phyloP scores from a whole-genome alignment of 805 yeast species.

The Kregervanrija delftensis region DNA sequence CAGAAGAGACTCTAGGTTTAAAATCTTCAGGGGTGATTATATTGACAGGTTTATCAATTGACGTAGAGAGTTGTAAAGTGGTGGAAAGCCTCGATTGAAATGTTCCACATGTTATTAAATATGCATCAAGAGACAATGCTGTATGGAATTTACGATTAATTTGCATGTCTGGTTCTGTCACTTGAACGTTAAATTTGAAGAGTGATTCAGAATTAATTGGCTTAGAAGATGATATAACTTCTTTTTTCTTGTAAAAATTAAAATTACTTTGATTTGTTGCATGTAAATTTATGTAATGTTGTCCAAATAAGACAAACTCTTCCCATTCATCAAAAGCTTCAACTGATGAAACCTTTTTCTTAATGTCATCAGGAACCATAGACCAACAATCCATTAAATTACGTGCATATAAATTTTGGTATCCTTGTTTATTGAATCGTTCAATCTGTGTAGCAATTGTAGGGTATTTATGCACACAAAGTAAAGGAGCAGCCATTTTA shows the following conservation, averaged over 20 bases:
- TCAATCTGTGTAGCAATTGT: constrained; percentile 38
- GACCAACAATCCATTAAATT: constrained; percentile 59
- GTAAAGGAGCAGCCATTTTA: constrained; percentile 60
- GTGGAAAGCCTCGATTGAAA: constrained; percentile 25
- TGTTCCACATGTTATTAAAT: constrained; percentile 35
- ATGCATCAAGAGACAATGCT: constrained; percentile 10
- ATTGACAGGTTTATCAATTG: background rate
- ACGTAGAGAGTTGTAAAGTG: constrained; percentile 8
- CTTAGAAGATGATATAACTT: too few relatives aligned
- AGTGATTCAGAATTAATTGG: too few relatives aligned
- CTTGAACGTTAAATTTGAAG: background rate
- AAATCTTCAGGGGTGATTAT: constrained; percentile 2
- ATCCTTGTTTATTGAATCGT: constrained; percentile 45
- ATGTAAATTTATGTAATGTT: constrained; percentile 65
- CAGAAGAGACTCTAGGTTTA: constrained; percentile 6
- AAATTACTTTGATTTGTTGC: constrained; percentile 38
- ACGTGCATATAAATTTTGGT: constrained; percentile 39
- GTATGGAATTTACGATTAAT: constrained; percentile 36
- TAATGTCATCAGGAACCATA: constrained; percentile 33
- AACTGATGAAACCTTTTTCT: constrained; percentile 35
- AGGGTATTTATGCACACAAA: constrained; percentile 55
- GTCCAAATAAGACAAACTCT: constrained; percentile 68
- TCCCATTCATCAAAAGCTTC: constrained; percentile 84
- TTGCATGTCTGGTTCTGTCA: background rate
- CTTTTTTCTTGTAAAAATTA: background rate